These are phyloP conservation scores for Catunica adiposa DNA, from an alignment of 2,329 filamentous ascomycete genomes.

Conservation along the genomic window DNA sequence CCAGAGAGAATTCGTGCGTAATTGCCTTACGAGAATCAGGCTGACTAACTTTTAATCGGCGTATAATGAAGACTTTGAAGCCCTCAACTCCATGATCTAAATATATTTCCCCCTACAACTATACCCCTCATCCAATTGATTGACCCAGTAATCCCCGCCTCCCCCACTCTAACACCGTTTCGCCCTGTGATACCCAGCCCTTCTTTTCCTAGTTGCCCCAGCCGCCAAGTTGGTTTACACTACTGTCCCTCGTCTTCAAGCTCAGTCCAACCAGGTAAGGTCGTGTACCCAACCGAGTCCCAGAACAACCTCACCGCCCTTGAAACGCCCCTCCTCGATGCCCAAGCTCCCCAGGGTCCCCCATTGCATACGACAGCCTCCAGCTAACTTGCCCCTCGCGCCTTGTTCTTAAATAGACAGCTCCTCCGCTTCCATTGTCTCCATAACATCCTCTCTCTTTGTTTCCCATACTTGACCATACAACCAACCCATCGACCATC, in stretches of 20 bases:
- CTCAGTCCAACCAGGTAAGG: slow-evolving; percentile 3
- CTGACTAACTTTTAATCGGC: neutral
- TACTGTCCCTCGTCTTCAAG: neutral
- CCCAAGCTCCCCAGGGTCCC: neutral
- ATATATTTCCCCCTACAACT: neutral
- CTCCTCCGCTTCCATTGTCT: neutral
- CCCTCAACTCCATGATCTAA: too few relatives aligned
- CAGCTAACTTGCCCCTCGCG: neutral
- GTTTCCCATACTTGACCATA: neutral
- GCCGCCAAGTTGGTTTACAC: neutral
- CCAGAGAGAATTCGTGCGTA: neutral
- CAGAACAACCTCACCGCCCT: slow-evolving; percentile 7
- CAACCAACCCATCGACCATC: slow-evolving; percentile 14
- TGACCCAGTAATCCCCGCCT: neutral
- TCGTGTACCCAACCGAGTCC: slow-evolving; percentile 5
- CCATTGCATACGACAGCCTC: slow-evolving; percentile 4
- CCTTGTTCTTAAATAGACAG: slow-evolving; percentile 10
- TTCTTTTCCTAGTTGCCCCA: neutral
- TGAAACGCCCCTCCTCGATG: slow-evolving; percentile 6
- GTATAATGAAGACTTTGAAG: too few relatives aligned
- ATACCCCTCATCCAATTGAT: neutral
- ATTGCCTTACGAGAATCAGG: neutral
- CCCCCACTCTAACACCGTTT: neutral
- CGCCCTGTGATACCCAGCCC: slow-evolving; percentile 2
- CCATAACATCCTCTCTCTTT: slow-evolving; percentile 8